Conservation (phyloP, 257 asterid species). For the Anisodus tanguticus region DNA sequence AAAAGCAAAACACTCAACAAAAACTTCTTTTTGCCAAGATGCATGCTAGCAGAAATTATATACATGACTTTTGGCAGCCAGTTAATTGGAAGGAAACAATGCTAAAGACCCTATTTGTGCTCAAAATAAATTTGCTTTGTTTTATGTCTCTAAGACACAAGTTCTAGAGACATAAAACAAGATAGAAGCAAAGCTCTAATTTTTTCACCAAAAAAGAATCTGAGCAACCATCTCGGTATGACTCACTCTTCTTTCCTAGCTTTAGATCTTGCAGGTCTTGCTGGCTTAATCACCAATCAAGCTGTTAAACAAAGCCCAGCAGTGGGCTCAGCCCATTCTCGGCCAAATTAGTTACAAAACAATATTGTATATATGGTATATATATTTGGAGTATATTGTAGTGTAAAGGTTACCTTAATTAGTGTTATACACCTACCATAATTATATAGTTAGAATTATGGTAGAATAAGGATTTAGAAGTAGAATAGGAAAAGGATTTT, state of each 20-base stretch:
- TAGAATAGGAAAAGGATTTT: too few relatives aligned
- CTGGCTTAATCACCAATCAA: slow-evolving; percentile 74
- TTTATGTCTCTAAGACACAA: not conserved
- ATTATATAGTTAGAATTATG: too few relatives aligned
- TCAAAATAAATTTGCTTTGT: slow-evolving; percentile 18
- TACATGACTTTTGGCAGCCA: slow-evolving; percentile 3
- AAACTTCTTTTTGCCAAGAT: not conserved
- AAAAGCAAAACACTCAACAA: not conserved
- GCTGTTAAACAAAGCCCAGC: too few relatives aligned
- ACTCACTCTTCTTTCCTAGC: slow-evolving; percentile 71
- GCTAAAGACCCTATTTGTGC: not conserved
- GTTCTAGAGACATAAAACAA: not conserved
- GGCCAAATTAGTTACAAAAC: too few relatives aligned
- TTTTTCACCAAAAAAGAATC: not conserved
- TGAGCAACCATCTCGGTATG: not conserved
- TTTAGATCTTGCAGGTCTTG: slow-evolving; percentile 70
- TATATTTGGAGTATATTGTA: too few relatives aligned
- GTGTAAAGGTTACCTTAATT: too few relatives aligned
- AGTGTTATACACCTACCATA: too few relatives aligned
- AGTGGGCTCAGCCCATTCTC: too few relatives aligned
- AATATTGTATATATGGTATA: too few relatives aligned
- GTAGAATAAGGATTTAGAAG: too few relatives aligned
- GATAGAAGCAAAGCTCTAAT: slow-evolving; percentile 14
- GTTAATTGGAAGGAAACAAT: slow-evolving; percentile 2
- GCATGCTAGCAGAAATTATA: not conserved